Evolutionary conservation across 2,329 filamentous ascomycete species (phyloP).

Genomic region (Neofusicoccum kwambonambiense): DNA sequence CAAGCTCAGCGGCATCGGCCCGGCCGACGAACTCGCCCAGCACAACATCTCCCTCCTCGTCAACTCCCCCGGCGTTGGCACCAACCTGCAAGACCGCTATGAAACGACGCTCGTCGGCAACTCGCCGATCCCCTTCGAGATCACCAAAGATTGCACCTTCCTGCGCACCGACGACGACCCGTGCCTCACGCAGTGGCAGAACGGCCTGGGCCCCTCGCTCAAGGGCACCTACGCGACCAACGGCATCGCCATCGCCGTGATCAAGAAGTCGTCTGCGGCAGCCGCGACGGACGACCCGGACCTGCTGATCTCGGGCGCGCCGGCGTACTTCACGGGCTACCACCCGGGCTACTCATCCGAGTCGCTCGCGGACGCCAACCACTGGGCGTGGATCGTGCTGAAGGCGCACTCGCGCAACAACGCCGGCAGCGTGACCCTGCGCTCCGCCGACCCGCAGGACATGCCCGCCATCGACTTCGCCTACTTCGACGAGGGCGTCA

Average conservation of each 20-base stretch:
- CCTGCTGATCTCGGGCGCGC: conserved; percentile 53
- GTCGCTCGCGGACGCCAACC: conserved; percentile 42
- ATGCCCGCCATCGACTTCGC: conserved; percentile 55
- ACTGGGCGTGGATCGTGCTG: conserved; percentile 54
- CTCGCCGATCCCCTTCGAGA: conserved; percentile 20
- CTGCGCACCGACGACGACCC: conserved; percentile 27
- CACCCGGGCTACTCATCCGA: conserved; percentile 55
- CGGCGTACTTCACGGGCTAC: conserved; percentile 55
- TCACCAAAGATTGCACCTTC: conserved; percentile 34
- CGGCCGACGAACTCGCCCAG: conserved; percentile 51
- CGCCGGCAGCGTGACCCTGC: conserved; percentile 61
- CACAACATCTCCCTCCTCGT: conserved; percentile 54
- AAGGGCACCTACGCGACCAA: conserved; percentile 49
- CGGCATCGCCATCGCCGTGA: conserved; percentile 53
- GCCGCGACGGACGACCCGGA: conserved; percentile 46
- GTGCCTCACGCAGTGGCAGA: conserved; percentile 35
- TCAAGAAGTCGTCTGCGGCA: conserved; percentile 32
- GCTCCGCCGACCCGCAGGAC: conserved; percentile 62
- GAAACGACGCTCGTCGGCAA: conserved; percentile 39
- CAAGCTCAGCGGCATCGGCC: conserved; percentile 64
- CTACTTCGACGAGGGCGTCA: conserved; percentile 28
- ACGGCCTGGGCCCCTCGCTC: conserved; percentile 24
- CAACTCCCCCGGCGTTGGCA: conserved; percentile 62
- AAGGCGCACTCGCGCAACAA: conserved; percentile 64
- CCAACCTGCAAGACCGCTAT: conserved; percentile 63